Conservation (phyloP, 2,329 filamentous ascomycete genomes). For the Fusarium keratoplasticum region DNA sequence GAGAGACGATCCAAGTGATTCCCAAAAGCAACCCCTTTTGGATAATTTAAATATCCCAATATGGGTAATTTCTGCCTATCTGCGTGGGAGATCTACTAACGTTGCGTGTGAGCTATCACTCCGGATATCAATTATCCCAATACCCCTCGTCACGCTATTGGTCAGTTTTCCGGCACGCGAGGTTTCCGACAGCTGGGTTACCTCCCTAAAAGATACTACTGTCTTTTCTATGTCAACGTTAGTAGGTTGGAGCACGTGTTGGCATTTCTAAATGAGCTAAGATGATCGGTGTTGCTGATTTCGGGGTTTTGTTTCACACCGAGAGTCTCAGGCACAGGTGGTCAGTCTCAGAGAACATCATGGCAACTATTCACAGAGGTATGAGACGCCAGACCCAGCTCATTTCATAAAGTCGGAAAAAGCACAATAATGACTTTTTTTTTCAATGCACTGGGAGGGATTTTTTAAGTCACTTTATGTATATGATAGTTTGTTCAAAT, state of each 20-base stretch:
- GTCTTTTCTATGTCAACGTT: not conserved
- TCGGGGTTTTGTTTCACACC: not conserved
- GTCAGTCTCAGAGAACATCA: not conserved
- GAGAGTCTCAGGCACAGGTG: not conserved
- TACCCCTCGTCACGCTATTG: not conserved
- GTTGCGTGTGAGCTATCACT: not conserved
- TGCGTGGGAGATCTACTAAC: not conserved
- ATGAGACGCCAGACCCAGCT: not conserved
- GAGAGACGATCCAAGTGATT: not conserved
- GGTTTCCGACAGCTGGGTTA: not conserved
- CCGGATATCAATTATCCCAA: not conserved
- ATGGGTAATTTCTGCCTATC: not conserved
- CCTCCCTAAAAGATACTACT: not conserved
- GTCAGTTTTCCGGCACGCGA: constrained; percentile 2
- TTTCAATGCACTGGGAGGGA: not conserved
- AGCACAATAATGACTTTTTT: not conserved
- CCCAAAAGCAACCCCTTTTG: not conserved
- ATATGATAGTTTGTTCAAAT: not conserved
- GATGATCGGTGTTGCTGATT: not conserved
- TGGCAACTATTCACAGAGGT: not conserved
- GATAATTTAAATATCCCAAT: not conserved
- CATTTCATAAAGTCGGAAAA: not conserved
- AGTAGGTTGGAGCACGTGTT: not conserved
- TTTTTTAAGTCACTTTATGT: not conserved
- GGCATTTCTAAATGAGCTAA: not conserved